A percentile compares a stretch with the other conserved stretches of the same genome.
Evolutionary conservation across 2,329 filamentous ascomycete species (phyloP).

Genomic region (Talaromyces sp.): DNA sequence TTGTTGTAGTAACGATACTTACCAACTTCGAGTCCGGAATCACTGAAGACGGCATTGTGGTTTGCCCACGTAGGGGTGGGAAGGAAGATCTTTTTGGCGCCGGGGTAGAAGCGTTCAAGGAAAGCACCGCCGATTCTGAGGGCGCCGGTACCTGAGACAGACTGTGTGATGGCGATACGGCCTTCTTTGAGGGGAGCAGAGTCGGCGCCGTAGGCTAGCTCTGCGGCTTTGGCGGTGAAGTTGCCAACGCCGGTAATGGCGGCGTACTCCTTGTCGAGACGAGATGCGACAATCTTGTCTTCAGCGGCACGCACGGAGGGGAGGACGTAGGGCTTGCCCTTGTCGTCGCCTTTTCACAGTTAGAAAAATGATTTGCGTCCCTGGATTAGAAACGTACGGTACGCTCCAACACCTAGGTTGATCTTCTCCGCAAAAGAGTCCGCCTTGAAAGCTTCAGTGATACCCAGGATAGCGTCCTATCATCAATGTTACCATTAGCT

Average conservation of each 20-base stretch:
- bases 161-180: constrained; percentile 89
- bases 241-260: constrained; percentile 94
- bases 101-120: constrained; percentile 85
- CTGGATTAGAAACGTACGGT: constrained; percentile 56
- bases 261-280: constrained; percentile 94
- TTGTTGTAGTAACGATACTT: constrained; percentile 99
- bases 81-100: constrained; percentile 93
- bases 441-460: constrained; percentile 99
- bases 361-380: background rate
- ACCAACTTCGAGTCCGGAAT: constrained; percentile 84
- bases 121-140: constrained; percentile 93
- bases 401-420: constrained; percentile 96
- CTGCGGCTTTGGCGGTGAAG: constrained; percentile 87
- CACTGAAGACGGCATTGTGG: constrained; percentile 93
- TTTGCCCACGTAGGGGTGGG: constrained; percentile 97
- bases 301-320: constrained; percentile 89
- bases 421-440: constrained; percentile 93
- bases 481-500: constrained; percentile 6
- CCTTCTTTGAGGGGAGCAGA: constrained; percentile 69
- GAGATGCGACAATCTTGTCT: constrained; percentile 73
- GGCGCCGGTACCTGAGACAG: constrained; percentile 96
- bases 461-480: constrained; percentile 49
- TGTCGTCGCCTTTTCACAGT: constrained; percentile 63
- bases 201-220: constrained; percentile 83
- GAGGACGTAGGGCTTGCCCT: constrained; percentile 96